These are phyloP conservation scores for Starmerella ratchasimensis DNA, from an alignment of 805 yeast species.

Conservation along the genomic window DNA sequence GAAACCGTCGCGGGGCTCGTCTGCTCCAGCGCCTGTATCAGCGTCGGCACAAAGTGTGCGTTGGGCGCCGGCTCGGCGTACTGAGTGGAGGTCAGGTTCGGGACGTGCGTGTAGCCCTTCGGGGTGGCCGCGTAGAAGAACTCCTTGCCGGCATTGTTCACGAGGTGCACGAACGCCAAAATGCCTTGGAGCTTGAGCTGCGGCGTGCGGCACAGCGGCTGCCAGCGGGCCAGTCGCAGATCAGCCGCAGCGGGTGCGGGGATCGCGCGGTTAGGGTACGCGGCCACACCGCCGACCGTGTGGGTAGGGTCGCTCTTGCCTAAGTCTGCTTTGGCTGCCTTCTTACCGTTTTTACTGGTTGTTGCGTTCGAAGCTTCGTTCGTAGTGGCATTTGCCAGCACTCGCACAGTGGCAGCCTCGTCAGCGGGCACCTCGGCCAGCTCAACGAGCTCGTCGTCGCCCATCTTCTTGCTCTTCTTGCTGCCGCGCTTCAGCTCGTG, in stretches of 20 bases:
- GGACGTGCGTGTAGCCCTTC: slow-evolving; percentile 60
- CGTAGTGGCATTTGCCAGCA: too few relatives aligned
- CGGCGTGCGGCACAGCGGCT: slow-evolving; percentile 54
- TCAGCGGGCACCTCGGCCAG: slow-evolving; percentile 7
- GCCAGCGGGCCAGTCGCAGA: slow-evolving; percentile 65
- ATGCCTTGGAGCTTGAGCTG: slow-evolving; percentile 55
- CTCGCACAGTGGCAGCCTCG: background rate
- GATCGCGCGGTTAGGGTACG: slow-evolving; percentile 13
- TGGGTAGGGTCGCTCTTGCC: background rate
- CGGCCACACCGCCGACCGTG: slow-evolving; percentile 5
- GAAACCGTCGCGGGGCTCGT: slow-evolving; percentile 47
- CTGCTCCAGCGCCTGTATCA: slow-evolving; percentile 47
- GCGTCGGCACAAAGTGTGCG: slow-evolving; percentile 29
- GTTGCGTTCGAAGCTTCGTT: background rate
- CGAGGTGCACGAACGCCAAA: slow-evolving; percentile 56
- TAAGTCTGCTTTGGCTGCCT: too few relatives aligned
- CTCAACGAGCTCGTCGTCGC: slow-evolving; percentile 4
- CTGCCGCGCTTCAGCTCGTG: slow-evolving; percentile 13
- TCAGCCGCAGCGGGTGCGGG: slow-evolving; percentile 37
- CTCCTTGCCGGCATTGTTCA: slow-evolving; percentile 69
- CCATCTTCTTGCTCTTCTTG: slow-evolving; percentile 15
- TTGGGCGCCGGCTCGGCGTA: slow-evolving; percentile 27
- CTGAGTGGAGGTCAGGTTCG: slow-evolving; percentile 47
- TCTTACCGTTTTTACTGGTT: too few relatives aligned
- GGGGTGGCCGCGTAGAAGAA: slow-evolving; percentile 66